Evolutionary conservation across 805 yeast genomes (phyloP).

Genomic region (Jamesozyma gamospora): DNA sequence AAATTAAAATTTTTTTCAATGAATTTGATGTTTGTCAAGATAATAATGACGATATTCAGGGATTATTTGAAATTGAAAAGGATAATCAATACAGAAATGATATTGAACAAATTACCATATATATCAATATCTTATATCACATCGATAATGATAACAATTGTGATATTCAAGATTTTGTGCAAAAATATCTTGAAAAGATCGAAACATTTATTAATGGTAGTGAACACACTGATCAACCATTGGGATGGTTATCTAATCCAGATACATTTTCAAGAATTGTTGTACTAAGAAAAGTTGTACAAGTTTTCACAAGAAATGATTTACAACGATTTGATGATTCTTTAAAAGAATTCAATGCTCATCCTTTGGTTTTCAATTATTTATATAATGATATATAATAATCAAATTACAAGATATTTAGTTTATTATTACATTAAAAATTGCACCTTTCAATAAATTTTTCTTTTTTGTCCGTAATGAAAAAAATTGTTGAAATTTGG

Average conservation of each 20-base stretch:
- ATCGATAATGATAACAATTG: not conserved
- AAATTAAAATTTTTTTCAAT: constrained; percentile 5
- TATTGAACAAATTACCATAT: constrained; percentile 23
- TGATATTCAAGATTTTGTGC: constrained; percentile 2
- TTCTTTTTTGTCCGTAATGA: too few relatives aligned
- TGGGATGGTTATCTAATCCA: constrained; percentile 22
- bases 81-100: constrained; percentile 56
- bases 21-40: constrained; percentile 12
- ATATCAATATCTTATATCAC: constrained; percentile 13
- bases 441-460: too few relatives aligned
- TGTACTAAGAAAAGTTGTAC: constrained; percentile 5
- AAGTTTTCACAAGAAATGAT: not conserved
- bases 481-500: too few relatives aligned
- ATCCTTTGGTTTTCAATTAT: constrained; percentile 4
- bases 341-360: not conserved
- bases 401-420: too few relatives aligned
- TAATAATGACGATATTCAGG: constrained; percentile 19
- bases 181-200: not conserved
- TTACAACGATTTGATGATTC: not conserved
- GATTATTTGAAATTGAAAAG: constrained; percentile 57
- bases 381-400: not conserved
- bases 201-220: constrained; percentile 1
- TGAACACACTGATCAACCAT: constrained; percentile 10
- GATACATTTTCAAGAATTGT: constrained; percentile 16
- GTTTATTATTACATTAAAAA: too few relatives aligned